phyloP scores from a whole-genome alignment of 352 stramenopile genomes.

The Phytopythium vexans region DNA sequence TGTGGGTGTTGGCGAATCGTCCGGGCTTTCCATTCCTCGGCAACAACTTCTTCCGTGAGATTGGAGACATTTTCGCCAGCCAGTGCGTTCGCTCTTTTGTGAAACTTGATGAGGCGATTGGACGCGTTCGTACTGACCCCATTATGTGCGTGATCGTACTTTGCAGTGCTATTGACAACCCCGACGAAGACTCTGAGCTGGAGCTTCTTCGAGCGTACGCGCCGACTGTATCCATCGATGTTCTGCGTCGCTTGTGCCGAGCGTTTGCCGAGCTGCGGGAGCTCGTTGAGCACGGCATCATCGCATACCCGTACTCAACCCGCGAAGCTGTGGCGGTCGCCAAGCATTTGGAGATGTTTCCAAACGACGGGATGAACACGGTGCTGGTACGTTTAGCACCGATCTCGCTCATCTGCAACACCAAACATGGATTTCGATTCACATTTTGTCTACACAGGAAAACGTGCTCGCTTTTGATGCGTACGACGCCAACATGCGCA shows the following conservation, averaged over 20 bases:
- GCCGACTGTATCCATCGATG: constrained; percentile 67
- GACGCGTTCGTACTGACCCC: background rate
- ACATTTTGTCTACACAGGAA: constrained; percentile 41
- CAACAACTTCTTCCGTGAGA: constrained; percentile 95
- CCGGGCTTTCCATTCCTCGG: constrained; percentile 96
- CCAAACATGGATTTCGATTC: background rate
- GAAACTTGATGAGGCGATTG: background rate
- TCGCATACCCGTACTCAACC: constrained; percentile 94
- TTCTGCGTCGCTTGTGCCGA: constrained; percentile 80
- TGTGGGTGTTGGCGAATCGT: constrained; percentile 95
- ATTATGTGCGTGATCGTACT: constrained; percentile 1
- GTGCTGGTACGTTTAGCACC: constrained; percentile 42
- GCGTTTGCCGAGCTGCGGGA: constrained; percentile 91
- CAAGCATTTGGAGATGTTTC: constrained; percentile 93
- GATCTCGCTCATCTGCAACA: background rate
- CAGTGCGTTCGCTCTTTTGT: constrained; percentile 43
- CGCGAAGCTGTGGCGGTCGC: constrained; percentile 93
- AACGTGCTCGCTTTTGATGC: constrained; percentile 95
- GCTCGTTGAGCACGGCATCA: constrained; percentile 82
- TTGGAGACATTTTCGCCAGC: constrained; percentile 93
- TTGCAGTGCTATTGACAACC: constrained; percentile 82
- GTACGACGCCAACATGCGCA: constrained; percentile 73
- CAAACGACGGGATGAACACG: constrained; percentile 83
- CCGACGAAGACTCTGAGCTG: constrained; percentile 90
- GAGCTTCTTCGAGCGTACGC: constrained; percentile 89